A percentile compares a stretch with the other conserved stretches of the same genome.
Evolutionary conservation across 1,139 yeast species (phyloP).

Genomic region (Yamadazyma diospyri): DNA sequence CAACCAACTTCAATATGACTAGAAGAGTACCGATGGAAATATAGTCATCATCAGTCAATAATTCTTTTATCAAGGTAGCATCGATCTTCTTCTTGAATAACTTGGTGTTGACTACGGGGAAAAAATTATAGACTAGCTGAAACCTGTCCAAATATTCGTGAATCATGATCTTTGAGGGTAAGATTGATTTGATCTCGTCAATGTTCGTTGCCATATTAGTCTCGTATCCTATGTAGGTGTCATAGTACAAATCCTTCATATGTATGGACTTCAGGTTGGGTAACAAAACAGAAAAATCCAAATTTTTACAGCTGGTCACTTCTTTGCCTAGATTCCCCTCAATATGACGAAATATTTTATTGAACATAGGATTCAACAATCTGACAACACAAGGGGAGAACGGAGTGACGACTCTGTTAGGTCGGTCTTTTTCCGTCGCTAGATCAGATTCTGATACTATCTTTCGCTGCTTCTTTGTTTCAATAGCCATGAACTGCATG

Average conservation of each 20-base stretch:
- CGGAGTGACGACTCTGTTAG: slow-evolving; percentile 1
- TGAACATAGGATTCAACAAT: not conserved
- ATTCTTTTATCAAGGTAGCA: not conserved
- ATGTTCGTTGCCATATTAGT: not conserved
- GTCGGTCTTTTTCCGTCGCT: not conserved
- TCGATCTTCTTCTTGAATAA: not conserved
- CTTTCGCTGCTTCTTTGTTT: too few species aligned
- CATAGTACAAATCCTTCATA: slow-evolving; percentile 4
- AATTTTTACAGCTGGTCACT: not conserved
- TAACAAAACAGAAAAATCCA: slow-evolving; percentile 1
- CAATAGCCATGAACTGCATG: not conserved
- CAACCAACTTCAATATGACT: slow-evolving; percentile 24
- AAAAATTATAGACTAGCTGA: slow-evolving; percentile 4
- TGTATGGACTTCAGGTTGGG: slow-evolving; percentile 1
- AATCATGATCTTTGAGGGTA: slow-evolving; percentile 2
- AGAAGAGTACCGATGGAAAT: slow-evolving; percentile 28
- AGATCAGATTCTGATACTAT: not conserved
- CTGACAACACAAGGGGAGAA: slow-evolving; percentile 2
- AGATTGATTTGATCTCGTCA: slow-evolving; percentile 1
- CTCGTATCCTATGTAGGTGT: not conserved
- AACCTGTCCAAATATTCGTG: slow-evolving; percentile 1
- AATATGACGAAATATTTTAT: slow-evolving; percentile 2
- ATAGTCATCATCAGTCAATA: slow-evolving; percentile 17
- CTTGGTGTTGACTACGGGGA: slow-evolving; percentile 3
- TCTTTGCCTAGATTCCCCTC: slow-evolving; percentile 1